phyloP scores from a whole-genome alignment of 441 rosid genomes.

The Biscutella auriculata region DNA sequence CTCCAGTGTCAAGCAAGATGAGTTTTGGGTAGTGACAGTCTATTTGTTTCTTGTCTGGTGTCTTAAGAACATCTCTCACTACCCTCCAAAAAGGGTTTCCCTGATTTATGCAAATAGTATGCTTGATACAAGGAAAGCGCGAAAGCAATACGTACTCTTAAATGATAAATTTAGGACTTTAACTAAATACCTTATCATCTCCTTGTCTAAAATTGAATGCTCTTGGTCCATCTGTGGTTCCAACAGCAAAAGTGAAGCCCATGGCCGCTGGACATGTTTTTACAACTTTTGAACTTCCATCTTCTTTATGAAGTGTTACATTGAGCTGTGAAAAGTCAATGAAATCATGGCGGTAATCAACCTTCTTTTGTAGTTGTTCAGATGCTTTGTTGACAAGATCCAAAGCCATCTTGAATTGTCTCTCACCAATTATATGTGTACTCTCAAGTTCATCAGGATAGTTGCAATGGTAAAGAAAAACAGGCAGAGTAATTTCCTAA shows the following conservation, averaged over 20 bases:
- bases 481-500: slow-evolving; percentile 3
- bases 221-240: slow-evolving; percentile 98
- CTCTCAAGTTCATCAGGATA: slow-evolving; percentile 93
- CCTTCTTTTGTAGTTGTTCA: slow-evolving; percentile 55
- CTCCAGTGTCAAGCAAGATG: slow-evolving; percentile 92
- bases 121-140: slow-evolving; percentile 2
- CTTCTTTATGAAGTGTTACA: slow-evolving; percentile 43
- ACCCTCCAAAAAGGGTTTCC: slow-evolving; percentile 88
- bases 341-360: slow-evolving; percentile 66
- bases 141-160: slow-evolving; percentile 1
- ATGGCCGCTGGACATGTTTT: slow-evolving; percentile 92
- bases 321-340: slow-evolving; percentile 75
- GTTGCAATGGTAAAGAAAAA: slow-evolving; percentile 31
- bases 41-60: slow-evolving; percentile 54
- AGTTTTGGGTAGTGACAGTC: slow-evolving; percentile 87
- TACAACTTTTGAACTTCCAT: slow-evolving; percentile 53
- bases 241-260: slow-evolving; percentile 96
- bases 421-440: slow-evolving; percentile 78
- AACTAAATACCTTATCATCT: slow-evolving; percentile 56
- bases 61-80: slow-evolving; percentile 62
- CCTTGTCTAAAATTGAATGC: slow-evolving; percentile 97
- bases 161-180: background rate
- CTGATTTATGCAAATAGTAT: slow-evolving; percentile 27
- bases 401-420: slow-evolving; percentile 66
- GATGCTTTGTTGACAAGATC: slow-evolving; percentile 77